Conservation (phyloP, 73 alveolate species). For the Breviolum minutum region DNA sequence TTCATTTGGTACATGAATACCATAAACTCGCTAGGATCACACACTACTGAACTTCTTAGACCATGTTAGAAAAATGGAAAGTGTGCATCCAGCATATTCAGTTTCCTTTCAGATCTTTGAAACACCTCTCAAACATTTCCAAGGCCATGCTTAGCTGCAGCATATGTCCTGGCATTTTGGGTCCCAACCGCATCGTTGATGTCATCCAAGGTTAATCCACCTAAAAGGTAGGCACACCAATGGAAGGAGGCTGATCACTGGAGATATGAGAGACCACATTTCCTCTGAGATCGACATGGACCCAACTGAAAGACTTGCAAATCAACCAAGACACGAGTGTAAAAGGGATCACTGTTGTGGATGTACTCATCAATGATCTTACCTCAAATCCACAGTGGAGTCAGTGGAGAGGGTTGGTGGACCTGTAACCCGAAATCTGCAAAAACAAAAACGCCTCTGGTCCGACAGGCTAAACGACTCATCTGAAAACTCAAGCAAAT, state of each 20-base stretch:
- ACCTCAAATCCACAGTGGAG: not conserved
- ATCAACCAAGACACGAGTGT: conserved; percentile 29
- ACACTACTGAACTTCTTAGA: no score
- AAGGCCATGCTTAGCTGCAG: not conserved
- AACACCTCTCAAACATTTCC: not conserved
- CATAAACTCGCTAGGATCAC: not conserved
- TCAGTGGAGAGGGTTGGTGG: not conserved
- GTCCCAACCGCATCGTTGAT: conserved; percentile 55
- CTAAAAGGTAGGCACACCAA: not conserved
- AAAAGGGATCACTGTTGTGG: conserved; percentile 90
- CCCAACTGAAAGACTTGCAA: not conserved
- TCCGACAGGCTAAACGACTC: no score
- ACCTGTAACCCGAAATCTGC: no score
- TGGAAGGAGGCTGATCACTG: no score
- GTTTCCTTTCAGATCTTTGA: not conserved
- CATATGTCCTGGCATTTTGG: not conserved
- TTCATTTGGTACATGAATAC: not conserved
- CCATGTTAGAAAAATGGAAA: not conserved
- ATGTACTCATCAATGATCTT: conserved; percentile 78
- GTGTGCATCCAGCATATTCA: not conserved
- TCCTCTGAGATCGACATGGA: not conserved
- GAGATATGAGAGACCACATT: no score
- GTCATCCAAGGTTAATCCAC: conserved; percentile 77
- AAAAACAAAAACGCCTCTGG: no score
- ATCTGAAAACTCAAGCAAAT: no score